Evolutionary conservation across 768 basidiomycete species (phyloP).

Genomic region (Lactifluus volemus): DNA sequence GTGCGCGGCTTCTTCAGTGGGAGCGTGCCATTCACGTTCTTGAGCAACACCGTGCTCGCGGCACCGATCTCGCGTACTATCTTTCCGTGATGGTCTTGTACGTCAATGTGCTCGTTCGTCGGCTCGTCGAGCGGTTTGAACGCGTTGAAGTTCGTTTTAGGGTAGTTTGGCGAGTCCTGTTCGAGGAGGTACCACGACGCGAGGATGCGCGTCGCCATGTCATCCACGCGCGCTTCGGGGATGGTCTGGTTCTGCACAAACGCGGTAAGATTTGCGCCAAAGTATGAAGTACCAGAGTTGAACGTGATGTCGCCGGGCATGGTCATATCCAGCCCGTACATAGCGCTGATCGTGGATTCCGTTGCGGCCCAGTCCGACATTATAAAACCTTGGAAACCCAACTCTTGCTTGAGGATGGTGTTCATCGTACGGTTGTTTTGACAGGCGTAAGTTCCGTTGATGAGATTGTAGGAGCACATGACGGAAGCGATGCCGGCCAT

Average conservation of each 20-base stretch:
- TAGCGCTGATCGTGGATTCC: constrained; percentile 50
- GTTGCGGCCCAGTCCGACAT: constrained; percentile 72
- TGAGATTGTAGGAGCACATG: constrained; percentile 71
- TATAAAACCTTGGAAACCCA: constrained; percentile 70
- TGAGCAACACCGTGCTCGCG: constrained; percentile 66
- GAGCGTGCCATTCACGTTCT: constrained; percentile 52
- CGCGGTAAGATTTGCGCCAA: constrained; percentile 57
- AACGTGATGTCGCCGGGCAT: constrained; percentile 55
- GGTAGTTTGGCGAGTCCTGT: constrained; percentile 57
- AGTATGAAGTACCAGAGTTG: constrained; percentile 42
- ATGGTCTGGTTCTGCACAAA: constrained; percentile 69
- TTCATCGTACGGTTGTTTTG: constrained; percentile 66
- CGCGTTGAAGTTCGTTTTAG: constrained; percentile 63
- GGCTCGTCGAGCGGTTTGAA: constrained; percentile 42
- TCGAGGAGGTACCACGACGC: constrained; percentile 59
- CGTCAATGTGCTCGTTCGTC: constrained; percentile 55
- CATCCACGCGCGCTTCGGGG: constrained; percentile 52
- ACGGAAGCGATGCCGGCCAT: constrained; percentile 66
- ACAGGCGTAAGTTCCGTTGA: constrained; percentile 69
- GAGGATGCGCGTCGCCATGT: constrained; percentile 78
- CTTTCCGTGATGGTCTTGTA: constrained; percentile 57
- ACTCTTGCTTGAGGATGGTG: constrained; percentile 66
- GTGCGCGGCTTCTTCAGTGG: constrained; percentile 53
- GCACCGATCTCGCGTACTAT: constrained; percentile 67
- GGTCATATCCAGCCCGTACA: constrained; percentile 54